Base-by-base conservation (phyloP, 2,329 filamentous ascomycete species). In the Graphilbum fragrans region DNA sequence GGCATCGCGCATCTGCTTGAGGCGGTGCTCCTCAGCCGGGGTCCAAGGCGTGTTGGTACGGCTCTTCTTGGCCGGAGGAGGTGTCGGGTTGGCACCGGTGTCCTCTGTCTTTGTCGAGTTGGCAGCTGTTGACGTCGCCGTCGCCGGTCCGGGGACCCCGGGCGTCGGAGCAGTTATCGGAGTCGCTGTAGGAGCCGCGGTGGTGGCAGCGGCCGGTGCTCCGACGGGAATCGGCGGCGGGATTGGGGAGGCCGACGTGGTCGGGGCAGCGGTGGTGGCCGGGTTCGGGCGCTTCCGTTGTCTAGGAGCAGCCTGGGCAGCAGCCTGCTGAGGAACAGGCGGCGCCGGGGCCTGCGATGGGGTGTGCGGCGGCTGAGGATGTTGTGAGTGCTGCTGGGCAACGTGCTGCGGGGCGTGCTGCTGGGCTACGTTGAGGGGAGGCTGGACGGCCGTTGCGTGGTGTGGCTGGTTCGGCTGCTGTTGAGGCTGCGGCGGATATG, bases 41-140 rank as follows among this genome's bases (percentile, higher is more conserved):
- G 88, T 95, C 92, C 92, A 98, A 1, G 92, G 92, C 3, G 92
- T 98, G 58, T 98, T 98, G n/a, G 92, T 96, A 46, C 92, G 74
- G 54, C 86, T 92, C 67, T 95, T 95, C 68, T 96, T 98, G 37
- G 75, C 69, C 7, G 78, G 77, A 2, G 77, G 75, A 22, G 69
- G 70, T 51, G 53, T 51, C 1, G 61, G 51, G 2, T 57, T 55
- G 2, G 52, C 45, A 17, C 53, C 56, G 7, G 53, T 49, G 25
- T 64, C 59, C 19, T 63, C 60, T 32, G 14, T 42, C 32, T n/a
- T 19, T 14, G 25, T 29, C 25, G 25, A 29, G 25, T 8, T 29
- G 25, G 8, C 25, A 29, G 8, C 25, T 29, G 25, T 8, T 29
- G 25, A 8, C 14, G 25, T 14, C 8, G 25, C 25, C 8, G 25